Evolutionary conservation across 306 rosid species (phyloP).

Genomic region (Dryas octopetala): DNA sequence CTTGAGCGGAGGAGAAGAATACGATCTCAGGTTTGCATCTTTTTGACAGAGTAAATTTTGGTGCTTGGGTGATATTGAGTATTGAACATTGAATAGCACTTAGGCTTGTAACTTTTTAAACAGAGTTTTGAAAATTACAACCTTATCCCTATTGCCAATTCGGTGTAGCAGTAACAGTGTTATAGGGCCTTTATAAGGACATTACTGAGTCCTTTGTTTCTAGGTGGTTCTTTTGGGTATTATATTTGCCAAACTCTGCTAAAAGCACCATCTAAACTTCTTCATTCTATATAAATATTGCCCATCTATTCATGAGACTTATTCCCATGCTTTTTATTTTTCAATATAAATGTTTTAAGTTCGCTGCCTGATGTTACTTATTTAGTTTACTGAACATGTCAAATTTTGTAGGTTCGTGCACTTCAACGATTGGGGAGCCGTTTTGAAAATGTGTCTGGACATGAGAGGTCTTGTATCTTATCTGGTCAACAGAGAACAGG

Average conservation of each 20-base stretch:
- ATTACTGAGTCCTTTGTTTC: background rate
- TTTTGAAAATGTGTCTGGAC: constrained; percentile 89
- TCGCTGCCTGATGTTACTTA: background rate
- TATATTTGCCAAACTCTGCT: background rate
- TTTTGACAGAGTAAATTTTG: constrained; percentile 9
- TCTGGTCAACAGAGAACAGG: constrained; percentile 95
- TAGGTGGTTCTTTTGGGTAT: background rate
- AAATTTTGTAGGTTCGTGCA: constrained; percentile 84
- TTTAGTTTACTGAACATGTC: constrained; percentile 3
- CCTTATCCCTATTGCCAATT: background rate
- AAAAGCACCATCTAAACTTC: background rate
- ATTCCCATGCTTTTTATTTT: constrained; percentile 5
- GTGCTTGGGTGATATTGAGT: constrained; percentile 18
- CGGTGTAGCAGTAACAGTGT: background rate
- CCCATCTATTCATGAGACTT: background rate
- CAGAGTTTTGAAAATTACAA: background rate
- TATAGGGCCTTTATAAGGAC: background rate
- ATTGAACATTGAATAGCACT: background rate
- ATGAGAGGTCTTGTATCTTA: constrained; percentile 85
- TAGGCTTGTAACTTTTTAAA: background rate
- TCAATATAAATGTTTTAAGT: background rate
- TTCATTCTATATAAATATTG: background rate
- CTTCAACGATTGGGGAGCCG: constrained; percentile 97
- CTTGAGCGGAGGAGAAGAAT: constrained; percentile 95
- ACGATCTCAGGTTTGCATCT: constrained; percentile 87